A percentile compares a stretch with the other conserved stretches of the same genome.
Evolutionary conservation across 176 grass and related monocot genomes (phyloP).

Genomic region (Avena atlantica): DNA sequence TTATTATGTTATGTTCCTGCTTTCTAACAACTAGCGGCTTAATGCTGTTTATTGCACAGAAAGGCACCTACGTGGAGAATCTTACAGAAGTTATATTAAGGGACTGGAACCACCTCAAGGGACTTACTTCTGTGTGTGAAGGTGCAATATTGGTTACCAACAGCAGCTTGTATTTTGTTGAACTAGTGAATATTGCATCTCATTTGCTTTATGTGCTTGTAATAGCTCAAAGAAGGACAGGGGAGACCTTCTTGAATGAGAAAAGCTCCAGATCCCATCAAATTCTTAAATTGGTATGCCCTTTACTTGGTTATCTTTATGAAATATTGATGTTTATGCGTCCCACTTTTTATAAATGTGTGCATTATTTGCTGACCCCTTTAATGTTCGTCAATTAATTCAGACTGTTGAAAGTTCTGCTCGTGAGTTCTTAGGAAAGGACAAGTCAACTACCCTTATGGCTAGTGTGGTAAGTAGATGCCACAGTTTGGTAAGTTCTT

Average conservation of each 20-base stretch:
- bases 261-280: slow-evolving; percentile 97
- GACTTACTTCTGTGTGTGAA: slow-evolving; percentile 89
- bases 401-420: slow-evolving; percentile 93
- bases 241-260: slow-evolving; percentile 88
- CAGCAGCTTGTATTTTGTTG: slow-evolving; percentile 17
- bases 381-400: slow-evolving; percentile 11
- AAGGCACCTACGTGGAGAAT: slow-evolving; percentile 80
- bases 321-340: background rate
- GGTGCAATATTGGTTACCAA: slow-evolving; percentile 56
- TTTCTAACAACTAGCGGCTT: slow-evolving; percentile 20
- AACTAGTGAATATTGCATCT: slow-evolving; percentile 10
- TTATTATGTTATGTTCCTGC: slow-evolving; percentile 14
- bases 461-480: slow-evolving; percentile 75
- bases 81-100: slow-evolving; percentile 79
- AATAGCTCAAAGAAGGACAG: slow-evolving; percentile 85
- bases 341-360: background rate
- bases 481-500: slow-evolving; percentile 6
- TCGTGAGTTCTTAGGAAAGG: slow-evolving; percentile 77
- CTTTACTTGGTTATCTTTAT: slow-evolving; percentile 45
- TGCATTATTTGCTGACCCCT: slow-evolving; percentile 27
- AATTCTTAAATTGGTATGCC: slow-evolving; percentile 83
- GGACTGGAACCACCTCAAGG: slow-evolving; percentile 89
- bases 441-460: slow-evolving; percentile 80
- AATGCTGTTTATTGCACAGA: slow-evolving; percentile 59
- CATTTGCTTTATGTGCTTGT: slow-evolving; percentile 39